phyloP scores from a whole-genome alignment of 768 basidiomycete species.

The Nevesoporus exiguus region DNA sequence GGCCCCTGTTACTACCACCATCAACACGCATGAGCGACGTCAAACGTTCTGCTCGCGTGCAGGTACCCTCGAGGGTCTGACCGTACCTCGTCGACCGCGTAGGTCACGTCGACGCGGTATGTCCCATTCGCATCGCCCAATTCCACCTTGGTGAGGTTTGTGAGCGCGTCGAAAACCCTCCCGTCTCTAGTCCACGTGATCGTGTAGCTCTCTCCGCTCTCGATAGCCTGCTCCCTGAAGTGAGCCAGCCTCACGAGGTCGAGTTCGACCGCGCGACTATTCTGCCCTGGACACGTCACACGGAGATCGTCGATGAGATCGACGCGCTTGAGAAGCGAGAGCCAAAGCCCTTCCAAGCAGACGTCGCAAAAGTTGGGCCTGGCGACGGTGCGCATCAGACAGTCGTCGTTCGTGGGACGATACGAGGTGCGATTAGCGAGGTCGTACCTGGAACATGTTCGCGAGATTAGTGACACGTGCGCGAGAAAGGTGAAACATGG shows the following conservation, averaged over 20 bases:
- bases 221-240: slow-evolving; percentile 35
- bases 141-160: slow-evolving; percentile 50
- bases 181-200: slow-evolving; percentile 57
- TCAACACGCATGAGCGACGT: slow-evolving; percentile 1
- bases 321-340: slow-evolving; percentile 55
- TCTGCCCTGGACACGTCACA: slow-evolving; percentile 35
- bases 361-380: slow-evolving; percentile 71
- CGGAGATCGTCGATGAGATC: slow-evolving; percentile 57
- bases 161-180: slow-evolving; percentile 37
- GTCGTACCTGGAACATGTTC: slow-evolving; percentile 45
- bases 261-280: slow-evolving; percentile 40
- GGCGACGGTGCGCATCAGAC: slow-evolving; percentile 74
- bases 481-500: neutral
- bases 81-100: slow-evolving; percentile 56
- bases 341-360: slow-evolving; percentile 74
- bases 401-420: slow-evolving; percentile 81
- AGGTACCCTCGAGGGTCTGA: slow-evolving; percentile 40
- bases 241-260: slow-evolving; percentile 61
- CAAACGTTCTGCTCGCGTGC: slow-evolving; percentile 19
- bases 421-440: slow-evolving; percentile 58
- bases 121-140: slow-evolving; percentile 37
- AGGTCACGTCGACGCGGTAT: slow-evolving; percentile 47
- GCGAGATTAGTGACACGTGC: neutral
- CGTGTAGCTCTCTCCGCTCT: slow-evolving; percentile 46
- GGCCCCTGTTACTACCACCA: neutral